Base-by-base conservation (phyloP, 441 rosid species). In the Erodium moschatum region DNA sequence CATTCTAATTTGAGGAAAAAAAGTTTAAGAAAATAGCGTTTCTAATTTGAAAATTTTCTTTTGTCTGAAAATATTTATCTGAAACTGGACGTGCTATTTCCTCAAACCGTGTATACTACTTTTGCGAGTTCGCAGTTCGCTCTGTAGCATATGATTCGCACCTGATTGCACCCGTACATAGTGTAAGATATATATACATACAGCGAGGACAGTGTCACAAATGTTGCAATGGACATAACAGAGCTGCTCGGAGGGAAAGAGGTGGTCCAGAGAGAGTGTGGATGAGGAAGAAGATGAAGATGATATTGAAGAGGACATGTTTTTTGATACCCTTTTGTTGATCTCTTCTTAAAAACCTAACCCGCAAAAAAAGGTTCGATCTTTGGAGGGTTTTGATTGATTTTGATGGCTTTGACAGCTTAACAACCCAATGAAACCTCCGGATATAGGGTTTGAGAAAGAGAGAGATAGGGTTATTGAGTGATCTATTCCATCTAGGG, bases 181-280 rank as follows among this genome's bases (percentile, higher is more conserved):
- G n/a, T n/a, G n/a, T n/a, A 29, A 29, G 33, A 29, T 44, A 1
- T 29, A 4, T 29, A 29, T 29, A 29, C 33, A 65, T 86, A 92
- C 98, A 79, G 96, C 98, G 69, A 92, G 94, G 75, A 87, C 82
- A 73, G 96, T 92, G 77, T 86, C 84, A 52, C 98, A 92, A 70
- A 81, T 86, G 85, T 85, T 83, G 91, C 98, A 92, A 72, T 84
- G 92, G 91, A 90, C 97, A 71, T 90, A 90, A 81, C 97, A 90
- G 80, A 92, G 98, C 83, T 92, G 94, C 52, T 92, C 98, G 81
- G 91, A 81, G 82, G 97, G 87, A 75, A 92, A 83, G 84, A 85
- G 85, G 82, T 84, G 92, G 85, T 92, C 97, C 86, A 92, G 87
- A 72, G 93, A 84, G 71, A 84, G 83, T 76, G 84, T 24, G 73